These are phyloP conservation scores for Torulaspora delbrueckii DNA, from an alignment of 805 yeast genomes.

Conservation along the genomic window DNA sequence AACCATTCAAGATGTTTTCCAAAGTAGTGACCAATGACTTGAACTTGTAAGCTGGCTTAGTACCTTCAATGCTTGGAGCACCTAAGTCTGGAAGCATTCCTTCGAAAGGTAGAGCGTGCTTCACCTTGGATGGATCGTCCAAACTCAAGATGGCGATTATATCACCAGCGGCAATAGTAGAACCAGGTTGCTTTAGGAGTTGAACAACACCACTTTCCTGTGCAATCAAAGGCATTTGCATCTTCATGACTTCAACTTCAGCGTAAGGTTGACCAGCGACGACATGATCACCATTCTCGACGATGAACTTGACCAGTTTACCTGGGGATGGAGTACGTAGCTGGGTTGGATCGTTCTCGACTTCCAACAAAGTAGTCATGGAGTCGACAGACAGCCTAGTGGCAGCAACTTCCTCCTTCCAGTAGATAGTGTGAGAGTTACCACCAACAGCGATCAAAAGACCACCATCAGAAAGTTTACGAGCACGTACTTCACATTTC, in stretches of 20 bases:
- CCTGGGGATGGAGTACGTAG: constrained; percentile 99
- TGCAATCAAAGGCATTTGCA: constrained; percentile 97
- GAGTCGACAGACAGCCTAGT: constrained; percentile 93
- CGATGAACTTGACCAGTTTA: constrained; percentile 86
- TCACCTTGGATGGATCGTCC: constrained; percentile 95
- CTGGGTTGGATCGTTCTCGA: constrained; percentile 97
- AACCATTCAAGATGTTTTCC: constrained; percentile 80
- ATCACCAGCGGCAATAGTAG: constrained; percentile 95
- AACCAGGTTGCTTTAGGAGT: constrained; percentile 94
- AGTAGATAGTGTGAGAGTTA: constrained; percentile 89
- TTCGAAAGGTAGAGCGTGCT: constrained; percentile 92
- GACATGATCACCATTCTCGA: constrained; percentile 93
- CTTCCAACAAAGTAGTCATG: constrained; percentile 89
- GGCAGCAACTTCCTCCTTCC: constrained; percentile 96
- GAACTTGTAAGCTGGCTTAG: constrained; percentile 77
- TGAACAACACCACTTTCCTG: constrained; percentile 92
- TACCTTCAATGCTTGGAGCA: constrained; percentile 73
- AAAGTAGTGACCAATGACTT: constrained; percentile 53
- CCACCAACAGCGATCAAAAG: constrained; percentile 83
- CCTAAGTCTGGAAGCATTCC: constrained; percentile 91
- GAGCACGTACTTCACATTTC: constrained; percentile 79
- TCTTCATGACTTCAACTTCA: constrained; percentile 98
- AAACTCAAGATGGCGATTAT: constrained; percentile 89
- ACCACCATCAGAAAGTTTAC: constrained; percentile 93
- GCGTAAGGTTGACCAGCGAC: constrained; percentile 91